Base-by-base conservation (phyloP, 495 filamentous ascomycete genomes). In the Neurospora tetraspora region DNA sequence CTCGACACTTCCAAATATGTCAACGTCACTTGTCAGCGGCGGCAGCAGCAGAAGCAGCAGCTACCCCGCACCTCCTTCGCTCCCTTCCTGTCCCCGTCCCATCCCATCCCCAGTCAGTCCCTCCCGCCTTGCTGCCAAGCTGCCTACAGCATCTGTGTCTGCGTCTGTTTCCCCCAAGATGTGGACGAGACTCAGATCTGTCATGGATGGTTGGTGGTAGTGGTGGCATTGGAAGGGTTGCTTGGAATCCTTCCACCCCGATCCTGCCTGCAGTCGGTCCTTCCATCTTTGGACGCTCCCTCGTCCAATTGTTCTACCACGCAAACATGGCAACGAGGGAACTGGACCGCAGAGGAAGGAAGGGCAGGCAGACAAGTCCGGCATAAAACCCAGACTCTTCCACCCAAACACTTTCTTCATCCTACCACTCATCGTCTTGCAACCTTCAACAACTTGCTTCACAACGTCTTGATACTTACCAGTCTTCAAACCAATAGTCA, bases 401-500 rank as follows among this genome's bases (percentile, higher is more conserved):
- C 47, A 1, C 23, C 47, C 47, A 20, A 59, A 59, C 20, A 23
- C 20, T 27, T 61, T 3, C 53, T 34, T 65, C 27, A 31, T 65
- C 14, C 53, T 65, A 18, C 27, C 53, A 61, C 53, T 34, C 53
- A 34, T 61, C 53, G 14, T 45, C 43, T 43, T 37, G 7, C 68
- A 18, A 59, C 9, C 18, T 39, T 34, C 69, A 34, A 61, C 36
- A 71, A 71, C 5, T 34, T 59, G 27, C 70, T 65, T 38, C 18
- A 11, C 16, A n/a, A 71, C 8, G n/a, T 27, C 70, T 20, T 59
- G 43, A 42, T 37, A 39, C 70, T 71, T 36, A 68, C 42, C 27
- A 34, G 38, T 37, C 43, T 20, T 23, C 69, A 31, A 31, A 36
- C 69, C 23, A 76, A 68, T 71, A 79, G 76, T 73, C 72, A 86